Evolutionary conservation across 495 filamentous ascomycete species (phyloP).

Genomic region (Lophiostoma macrostomum): DNA sequence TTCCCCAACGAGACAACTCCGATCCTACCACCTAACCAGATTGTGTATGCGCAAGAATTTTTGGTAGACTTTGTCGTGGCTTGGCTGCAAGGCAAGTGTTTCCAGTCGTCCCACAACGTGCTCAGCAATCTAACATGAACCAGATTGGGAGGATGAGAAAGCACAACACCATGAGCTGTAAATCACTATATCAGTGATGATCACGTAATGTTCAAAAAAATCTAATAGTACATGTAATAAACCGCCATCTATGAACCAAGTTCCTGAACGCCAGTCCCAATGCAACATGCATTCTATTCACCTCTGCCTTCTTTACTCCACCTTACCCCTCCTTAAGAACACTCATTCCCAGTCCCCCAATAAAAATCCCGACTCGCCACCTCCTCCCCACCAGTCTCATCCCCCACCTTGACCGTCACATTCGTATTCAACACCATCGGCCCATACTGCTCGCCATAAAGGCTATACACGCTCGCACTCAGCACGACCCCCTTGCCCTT

Average conservation of each 20-base stretch:
- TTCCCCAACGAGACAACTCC: slow-evolving; percentile 57
- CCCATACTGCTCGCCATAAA: slow-evolving; percentile 7
- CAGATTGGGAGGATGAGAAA: no score
- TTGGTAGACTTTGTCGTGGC: slow-evolving; percentile 59
- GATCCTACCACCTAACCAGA: slow-evolving; percentile 51
- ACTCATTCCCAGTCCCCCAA: not conserved
- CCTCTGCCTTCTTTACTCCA: no score
- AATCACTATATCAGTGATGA: no score
- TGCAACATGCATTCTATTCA: no score
- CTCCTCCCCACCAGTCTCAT: not conserved
- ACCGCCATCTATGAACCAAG: no score
- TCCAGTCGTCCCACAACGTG: not conserved
- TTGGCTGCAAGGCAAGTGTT: slow-evolving; percentile 55
- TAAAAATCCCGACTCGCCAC: slow-evolving; percentile 3
- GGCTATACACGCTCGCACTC: slow-evolving; percentile 7
- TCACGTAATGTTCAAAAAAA: no score
- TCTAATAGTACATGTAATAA: no score
- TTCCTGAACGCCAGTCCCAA: no score
- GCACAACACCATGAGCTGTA: no score
- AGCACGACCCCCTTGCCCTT: not conserved
- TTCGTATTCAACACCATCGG: slow-evolving; percentile 11
- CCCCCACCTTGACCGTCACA: slow-evolving; percentile 10
- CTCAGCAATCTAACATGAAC: not conserved
- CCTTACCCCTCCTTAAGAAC: no score
- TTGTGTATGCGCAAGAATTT: slow-evolving; percentile 53